Base-by-base conservation (phyloP, 1,284 basidiomycete genomes). In the Cerioporus squamosus region DNA sequence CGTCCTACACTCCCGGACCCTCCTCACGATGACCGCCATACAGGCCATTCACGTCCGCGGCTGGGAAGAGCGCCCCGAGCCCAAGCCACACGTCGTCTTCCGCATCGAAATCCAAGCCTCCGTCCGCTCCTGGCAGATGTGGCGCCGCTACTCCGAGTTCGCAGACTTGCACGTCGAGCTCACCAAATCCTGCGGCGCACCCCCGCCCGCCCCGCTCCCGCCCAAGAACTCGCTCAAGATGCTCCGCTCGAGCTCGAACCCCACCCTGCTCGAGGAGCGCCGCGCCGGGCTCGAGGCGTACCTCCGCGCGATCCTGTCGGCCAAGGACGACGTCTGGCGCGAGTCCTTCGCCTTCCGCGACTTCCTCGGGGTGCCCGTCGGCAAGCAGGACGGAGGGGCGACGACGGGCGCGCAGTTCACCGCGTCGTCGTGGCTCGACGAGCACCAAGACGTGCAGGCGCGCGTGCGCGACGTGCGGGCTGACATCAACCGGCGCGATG, bases 91-190 rank as follows among this genome's bases (percentile, higher is more conserved):
- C 71, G 81, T 81, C 59, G 92, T 91, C 65, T 96, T 91, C 75
- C 83, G 82, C 59, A 90, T 96, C 68, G 83, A 89, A 61, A 85
- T 96, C 61, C 85, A 88, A 69, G 90, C 90, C 15, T 86, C 92
- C 59, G 89, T 94, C 22, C 88, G 91, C 62, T 90, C 93, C 71
- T 98, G 95, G 95, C 86, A 90, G 44, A 93, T 97, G 79, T 93
- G 91, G 84, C 82, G 91, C 59, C 91, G 96, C 54, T 98, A 97
- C 77, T 96, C 93, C 43, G 95, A 97, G 73, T 98, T 98, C 77
- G 85, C 85, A 66, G 88, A 93, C 62, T 86, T 98, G 22, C 84
- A 97, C 74, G 83, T 83, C 38, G 91, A 94, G 68, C 85, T 98
- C 64, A 82, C 82, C 22, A 89, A 90, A 67, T 82, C 86, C 9